Percentiles rank a stretch among this genome's conserved stretches.
Conservation (phyloP, 2,329 filamentous ascomycete species). For the Paecilomyces dactylethromorphus region DNA sequence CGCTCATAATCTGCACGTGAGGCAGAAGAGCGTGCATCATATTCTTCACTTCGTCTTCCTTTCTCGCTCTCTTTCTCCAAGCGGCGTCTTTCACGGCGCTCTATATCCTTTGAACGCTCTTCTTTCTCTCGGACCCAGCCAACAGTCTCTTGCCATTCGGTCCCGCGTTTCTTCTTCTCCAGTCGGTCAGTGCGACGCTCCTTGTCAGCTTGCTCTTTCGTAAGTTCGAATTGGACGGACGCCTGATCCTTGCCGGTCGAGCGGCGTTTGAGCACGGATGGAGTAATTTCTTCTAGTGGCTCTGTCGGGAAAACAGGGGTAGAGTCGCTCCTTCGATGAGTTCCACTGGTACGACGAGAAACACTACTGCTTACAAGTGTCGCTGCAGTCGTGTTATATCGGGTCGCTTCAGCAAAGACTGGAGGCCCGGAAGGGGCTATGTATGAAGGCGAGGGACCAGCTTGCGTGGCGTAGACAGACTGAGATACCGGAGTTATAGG, state of each 20-base stretch:
- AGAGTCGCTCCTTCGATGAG: conserved; percentile 39
- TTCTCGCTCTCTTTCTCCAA: conserved; percentile 16
- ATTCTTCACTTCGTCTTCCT: conserved; percentile 8
- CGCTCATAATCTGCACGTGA: conserved; percentile 2
- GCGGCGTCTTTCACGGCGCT: conserved; percentile 12
- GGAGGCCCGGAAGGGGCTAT: conserved; percentile 34
- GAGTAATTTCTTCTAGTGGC: conserved; percentile 12
- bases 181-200: conserved; percentile 31
- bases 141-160: conserved; percentile 15
- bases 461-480: conserved; percentile 54
- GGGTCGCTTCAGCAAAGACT: conserved; percentile 25
- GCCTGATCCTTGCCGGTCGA: conserved; percentile 31
- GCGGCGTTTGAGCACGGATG: conserved; percentile 23
- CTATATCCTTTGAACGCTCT: conserved; percentile 9
- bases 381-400: background rate
- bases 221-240: conserved; percentile 53
- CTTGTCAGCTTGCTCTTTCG: conserved; percentile 49
- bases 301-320: conserved; percentile 37
- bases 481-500: conserved; percentile 67
- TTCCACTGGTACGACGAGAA: background rate
- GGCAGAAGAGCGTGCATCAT: conserved; percentile 2
- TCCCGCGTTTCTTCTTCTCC: conserved; percentile 15
- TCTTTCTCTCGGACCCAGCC: conserved; percentile 24
- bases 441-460: conserved; percentile 33
- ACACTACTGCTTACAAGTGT: background rate